These are phyloP conservation scores for Dichomitus squalens DNA, from an alignment of 1,284 basidiomycete genomes.

Conservation along the genomic window DNA sequence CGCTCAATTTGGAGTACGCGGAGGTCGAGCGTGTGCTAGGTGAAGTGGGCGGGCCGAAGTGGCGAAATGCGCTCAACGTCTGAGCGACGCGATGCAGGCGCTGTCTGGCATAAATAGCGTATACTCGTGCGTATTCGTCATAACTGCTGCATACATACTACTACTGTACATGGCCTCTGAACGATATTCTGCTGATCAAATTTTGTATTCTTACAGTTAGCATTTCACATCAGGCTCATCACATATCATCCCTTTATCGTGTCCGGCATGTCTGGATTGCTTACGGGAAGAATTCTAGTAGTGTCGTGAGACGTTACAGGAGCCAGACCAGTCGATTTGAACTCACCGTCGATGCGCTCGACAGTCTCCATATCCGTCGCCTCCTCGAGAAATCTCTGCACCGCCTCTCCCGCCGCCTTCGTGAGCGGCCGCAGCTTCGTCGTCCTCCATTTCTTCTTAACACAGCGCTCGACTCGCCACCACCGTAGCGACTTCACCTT, in stretches of 20 bases:
- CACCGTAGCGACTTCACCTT: not conserved
- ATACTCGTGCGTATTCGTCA: too few relatives aligned
- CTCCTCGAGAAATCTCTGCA: not conserved
- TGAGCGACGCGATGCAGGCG: conserved; percentile 15
- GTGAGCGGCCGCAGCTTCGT: not conserved
- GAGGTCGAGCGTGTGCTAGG: conserved; percentile 77
- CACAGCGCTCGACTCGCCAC: not conserved
- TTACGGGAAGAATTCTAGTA: not conserved
- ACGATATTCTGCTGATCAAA: too few relatives aligned
- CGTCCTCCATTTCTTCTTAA: not conserved
- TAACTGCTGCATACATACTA: too few relatives aligned
- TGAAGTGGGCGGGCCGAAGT: conserved; percentile 68
- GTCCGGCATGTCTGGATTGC: too few relatives aligned
- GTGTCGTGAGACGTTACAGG: not conserved
- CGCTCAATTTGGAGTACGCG: conserved; percentile 69
- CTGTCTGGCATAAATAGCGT: too few relatives aligned
- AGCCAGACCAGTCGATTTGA: not conserved
- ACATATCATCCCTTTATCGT: too few relatives aligned
- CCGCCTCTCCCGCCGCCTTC: not conserved
- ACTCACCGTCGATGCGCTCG: not conserved
- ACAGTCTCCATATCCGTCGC: not conserved
- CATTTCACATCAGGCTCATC: too few relatives aligned
- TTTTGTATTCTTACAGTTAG: too few relatives aligned
- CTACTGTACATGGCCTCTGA: too few relatives aligned
- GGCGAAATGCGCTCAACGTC: conserved; percentile 58